Base-by-base conservation (phyloP, 2,329 filamentous ascomycete species). In the Hymenoscyphus fructigenus region DNA sequence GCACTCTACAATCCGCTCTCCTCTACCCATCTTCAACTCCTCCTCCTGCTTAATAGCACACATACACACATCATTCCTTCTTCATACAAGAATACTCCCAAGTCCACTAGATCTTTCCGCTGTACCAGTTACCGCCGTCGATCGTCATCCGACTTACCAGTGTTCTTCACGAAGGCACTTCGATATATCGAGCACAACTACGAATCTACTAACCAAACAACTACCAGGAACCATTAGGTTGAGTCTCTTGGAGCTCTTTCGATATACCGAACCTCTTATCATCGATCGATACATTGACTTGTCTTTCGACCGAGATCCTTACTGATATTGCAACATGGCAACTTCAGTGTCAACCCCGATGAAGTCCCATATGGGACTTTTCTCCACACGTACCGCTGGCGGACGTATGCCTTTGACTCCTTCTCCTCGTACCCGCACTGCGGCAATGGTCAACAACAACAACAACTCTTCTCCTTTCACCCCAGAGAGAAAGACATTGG, bases 371-470 rank as follows among this genome's bases (percentile, higher is more conserved):
- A 88, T 91, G 80, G 92, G 93, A 66, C 86, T 97, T 75, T 97
- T 98, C 83, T 93, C 90, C 72, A 88, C 91, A 72, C 93, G 93
- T 78, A 95, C 93, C 77, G 95, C 93, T 79, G 93, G 94, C 81
- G 93, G 93, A 77, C 92, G 95, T 68, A 93, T 96, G 84, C 93
- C 95, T 73, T 82, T 99, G 76, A 97, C 94, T 3, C 94, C 95
- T 36, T 98, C 94, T 65, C 95, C 95, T 65, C 87, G 89, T 71
- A 80, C 83, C 68, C 86, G 88, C 69, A 82, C 83, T 38, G 79
- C 82, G 36, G 82, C 80, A 59, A 79, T 81, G 62, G 79, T 83
- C 14, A 69, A 80, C 70, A 85, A 84, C 70, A 85, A 84, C 75
- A 83, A 85, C 76, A 83, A 85, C 76, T 87, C 88, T 14, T 93